Evolutionary conservation across 495 filamentous ascomycete species (phyloP).

Genomic region (Aspergillus mulundensis): DNA sequence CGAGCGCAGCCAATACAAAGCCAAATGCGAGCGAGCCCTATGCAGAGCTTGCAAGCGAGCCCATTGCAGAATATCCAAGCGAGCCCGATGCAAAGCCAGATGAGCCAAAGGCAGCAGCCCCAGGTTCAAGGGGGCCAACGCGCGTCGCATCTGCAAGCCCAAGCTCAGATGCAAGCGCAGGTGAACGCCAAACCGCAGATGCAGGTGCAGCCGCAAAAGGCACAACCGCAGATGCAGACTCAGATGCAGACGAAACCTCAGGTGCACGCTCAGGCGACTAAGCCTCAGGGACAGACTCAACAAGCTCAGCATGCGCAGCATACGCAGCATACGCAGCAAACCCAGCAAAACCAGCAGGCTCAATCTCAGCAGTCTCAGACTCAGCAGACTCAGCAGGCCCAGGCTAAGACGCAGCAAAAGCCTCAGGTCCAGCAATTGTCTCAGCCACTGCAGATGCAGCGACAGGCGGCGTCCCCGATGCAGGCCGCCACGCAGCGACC

Average conservation of each 20-base stretch:
- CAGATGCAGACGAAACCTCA: constrained; percentile 5
- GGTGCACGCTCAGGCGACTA: neutral
- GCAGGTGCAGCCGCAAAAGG: constrained; percentile 5
- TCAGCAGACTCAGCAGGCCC: constrained; percentile 6
- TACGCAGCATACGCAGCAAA: neutral
- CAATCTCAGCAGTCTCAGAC: constrained; percentile 9
- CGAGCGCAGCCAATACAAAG: neutral
- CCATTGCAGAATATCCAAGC: neutral
- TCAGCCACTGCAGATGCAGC: neutral
- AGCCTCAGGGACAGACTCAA: constrained; percentile 4
- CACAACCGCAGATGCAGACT: neutral
- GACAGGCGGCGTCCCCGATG: neutral
- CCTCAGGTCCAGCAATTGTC: neutral
- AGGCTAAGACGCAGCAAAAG: neutral
- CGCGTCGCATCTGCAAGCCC: constrained; percentile 2
- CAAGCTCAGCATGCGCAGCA: neutral
- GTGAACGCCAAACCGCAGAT: constrained; percentile 3
- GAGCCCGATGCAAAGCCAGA: neutral
- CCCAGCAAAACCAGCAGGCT: constrained; percentile 9
- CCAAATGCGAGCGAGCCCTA: neutral
- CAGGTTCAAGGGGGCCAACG: too few species aligned
- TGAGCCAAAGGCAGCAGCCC: constrained; percentile 1
- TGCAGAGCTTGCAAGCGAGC: neutral
- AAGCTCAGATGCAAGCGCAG: constrained; percentile 12
- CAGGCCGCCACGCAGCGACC: too few species aligned